Base-by-base conservation (phyloP, 2,329 filamentous ascomycete species). In the Aureobasidium sp. region DNA sequence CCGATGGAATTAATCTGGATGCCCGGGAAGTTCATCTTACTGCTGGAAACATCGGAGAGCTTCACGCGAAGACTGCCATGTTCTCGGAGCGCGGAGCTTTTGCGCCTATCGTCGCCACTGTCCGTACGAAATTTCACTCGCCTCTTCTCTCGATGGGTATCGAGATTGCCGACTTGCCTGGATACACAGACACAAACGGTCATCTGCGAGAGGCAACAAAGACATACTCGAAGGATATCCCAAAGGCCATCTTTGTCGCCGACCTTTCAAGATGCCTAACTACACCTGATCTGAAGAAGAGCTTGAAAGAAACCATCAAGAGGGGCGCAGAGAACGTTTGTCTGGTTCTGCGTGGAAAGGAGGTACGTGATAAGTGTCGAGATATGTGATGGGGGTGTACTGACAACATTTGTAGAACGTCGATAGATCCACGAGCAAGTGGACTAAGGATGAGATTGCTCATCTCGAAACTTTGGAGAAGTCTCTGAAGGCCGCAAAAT, bases 151-250 rank as follows among this genome's bases (percentile, higher is more conserved):
- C 42, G 0, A 27, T 49, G 39, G 53, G 59, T 44, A 29, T 65
- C 11, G 36, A 53, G 4, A 37, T 65, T 6, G 45, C 47, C 0
- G 63, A 65, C 30, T 45, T 49, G 29, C 61, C 63, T 16, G 63
- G 63, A 34, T 16, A 59, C 9, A 29, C 30, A 1, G 63, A 65
- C 45, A 59, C 44, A 3, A 63, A 62, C 53, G 11, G 6, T 2
- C 30, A 55, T 15, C 44, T 47, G n/a, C 44, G 44, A 11, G 32
- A 55, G 6, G 36, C 41, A 2, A 16, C 48, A 4, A 5, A 8
- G 27, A 37, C 11, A 25, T 9, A 4, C 8, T 39, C 11, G 13
- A n/a, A n/a, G n/a, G n/a, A 25, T 5, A 45, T 37, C 30, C 27
- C 59, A 5, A 54, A n/a, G 10, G 34, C 34, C 9, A 47, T 62